Evolutionary conservation across 345 rosid genomes (phyloP).

Genomic region (Ceriops zippeliana): DNA sequence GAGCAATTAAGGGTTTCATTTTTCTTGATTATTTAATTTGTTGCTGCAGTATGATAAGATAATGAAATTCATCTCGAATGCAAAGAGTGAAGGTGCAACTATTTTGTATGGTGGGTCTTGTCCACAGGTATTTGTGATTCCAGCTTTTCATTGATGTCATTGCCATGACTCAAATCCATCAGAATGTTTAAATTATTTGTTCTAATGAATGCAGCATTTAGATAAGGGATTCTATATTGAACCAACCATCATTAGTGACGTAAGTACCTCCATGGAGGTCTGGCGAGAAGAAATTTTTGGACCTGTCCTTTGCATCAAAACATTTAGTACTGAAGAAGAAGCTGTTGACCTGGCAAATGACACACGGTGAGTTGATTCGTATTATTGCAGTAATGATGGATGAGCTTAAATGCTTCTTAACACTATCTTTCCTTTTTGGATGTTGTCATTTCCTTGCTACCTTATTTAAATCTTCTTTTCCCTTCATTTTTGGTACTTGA

Average conservation of each 20-base stretch:
- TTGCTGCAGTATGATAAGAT: constrained; percentile 71
- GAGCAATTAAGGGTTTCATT: not conserved
- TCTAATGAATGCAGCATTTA: constrained; percentile 53
- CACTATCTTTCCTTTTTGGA: too few species aligned
- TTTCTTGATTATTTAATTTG: constrained; percentile 15
- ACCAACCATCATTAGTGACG: constrained; percentile 73
- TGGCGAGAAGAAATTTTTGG: constrained; percentile 99
- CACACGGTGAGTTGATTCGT: constrained; percentile 56
- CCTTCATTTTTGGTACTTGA: not conserved
- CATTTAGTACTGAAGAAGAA: constrained; percentile 88
- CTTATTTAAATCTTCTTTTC: not conserved
- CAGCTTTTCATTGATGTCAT: constrained; percentile 8
- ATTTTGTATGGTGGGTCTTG: constrained; percentile 73
- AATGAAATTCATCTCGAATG: constrained; percentile 68
- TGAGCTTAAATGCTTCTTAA: too few species aligned
- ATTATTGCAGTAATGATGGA: too few species aligned
- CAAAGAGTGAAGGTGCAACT: constrained; percentile 91
- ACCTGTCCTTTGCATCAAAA: constrained; percentile 86
- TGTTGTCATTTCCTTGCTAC: not conserved
- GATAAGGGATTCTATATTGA: constrained; percentile 77
- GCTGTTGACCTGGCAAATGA: constrained; percentile 93
- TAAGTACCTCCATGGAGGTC: constrained; percentile 85
- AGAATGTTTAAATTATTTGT: constrained; percentile 11
- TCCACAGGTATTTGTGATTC: constrained; percentile 52
- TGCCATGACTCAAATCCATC: constrained; percentile 14